These are phyloP conservation scores for Hypoxylon perforatum DNA, from an alignment of 495 filamentous ascomycete genomes.

Conservation along the genomic window DNA sequence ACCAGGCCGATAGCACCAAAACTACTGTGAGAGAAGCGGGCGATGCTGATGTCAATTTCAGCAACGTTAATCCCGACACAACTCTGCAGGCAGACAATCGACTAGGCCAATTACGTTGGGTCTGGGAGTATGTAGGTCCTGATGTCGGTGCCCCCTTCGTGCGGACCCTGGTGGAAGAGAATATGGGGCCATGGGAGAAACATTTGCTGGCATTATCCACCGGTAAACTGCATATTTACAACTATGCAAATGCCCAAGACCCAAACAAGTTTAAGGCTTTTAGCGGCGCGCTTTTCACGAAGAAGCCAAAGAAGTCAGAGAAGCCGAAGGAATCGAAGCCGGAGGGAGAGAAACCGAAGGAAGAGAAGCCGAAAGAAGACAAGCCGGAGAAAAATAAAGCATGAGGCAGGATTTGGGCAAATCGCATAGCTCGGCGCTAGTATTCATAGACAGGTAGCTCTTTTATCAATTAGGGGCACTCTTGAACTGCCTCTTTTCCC, in stretches of 20 bases:
- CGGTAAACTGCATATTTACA: constrained; percentile 51
- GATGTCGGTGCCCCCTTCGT: constrained; percentile 49
- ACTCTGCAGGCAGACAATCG: not conserved
- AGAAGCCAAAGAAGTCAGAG: constrained; percentile 16
- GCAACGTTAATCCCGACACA: not conserved
- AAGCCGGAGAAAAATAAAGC: too few species aligned
- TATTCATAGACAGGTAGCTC: constrained; percentile 26
- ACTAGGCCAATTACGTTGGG: constrained; percentile 51
- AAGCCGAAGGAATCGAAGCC: constrained; percentile 1
- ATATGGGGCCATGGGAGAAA: constrained; percentile 61
- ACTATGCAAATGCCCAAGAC: constrained; percentile 49
- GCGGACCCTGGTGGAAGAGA: constrained; percentile 60
- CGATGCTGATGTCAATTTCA: not conserved
- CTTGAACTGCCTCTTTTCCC: too few species aligned
- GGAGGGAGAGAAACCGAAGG: not conserved
- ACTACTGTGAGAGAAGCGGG: not conserved
- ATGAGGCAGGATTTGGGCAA: constrained; percentile 2
- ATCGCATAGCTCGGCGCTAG: constrained; percentile 28
- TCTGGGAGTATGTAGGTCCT: constrained; percentile 62
- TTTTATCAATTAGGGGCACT: not conserved
- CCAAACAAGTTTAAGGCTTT: constrained; percentile 31
- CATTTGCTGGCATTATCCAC: constrained; percentile 56
- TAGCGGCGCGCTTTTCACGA: constrained; percentile 1
- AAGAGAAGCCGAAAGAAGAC: not conserved
- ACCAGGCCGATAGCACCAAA: constrained; percentile 10